Conservation (phyloP, 305 asterid genomes). For the Fraxinus latifolia region DNA sequence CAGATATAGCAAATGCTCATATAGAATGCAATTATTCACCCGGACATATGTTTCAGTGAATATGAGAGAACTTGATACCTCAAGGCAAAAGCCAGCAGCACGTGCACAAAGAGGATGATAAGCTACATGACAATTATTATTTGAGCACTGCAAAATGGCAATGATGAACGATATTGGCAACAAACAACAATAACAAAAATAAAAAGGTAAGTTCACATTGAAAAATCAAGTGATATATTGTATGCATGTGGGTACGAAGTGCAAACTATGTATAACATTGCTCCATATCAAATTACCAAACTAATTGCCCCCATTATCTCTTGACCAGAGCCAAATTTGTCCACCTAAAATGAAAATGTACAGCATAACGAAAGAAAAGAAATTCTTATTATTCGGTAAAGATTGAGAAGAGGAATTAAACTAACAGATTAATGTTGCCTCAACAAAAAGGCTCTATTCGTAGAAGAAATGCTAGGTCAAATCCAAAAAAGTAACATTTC, state of each 20-base stretch:
- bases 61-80: conserved; percentile 46
- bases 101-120: conserved; percentile 99
- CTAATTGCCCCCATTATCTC: conserved; percentile 10
- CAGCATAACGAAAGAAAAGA: not conserved
- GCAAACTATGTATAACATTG: not conserved
- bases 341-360: conserved; percentile 3
- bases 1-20: not conserved
- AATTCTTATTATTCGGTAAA: not conserved
- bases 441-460: not conserved
- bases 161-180: conserved; percentile 19
- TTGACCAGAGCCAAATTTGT: conserved; percentile 4
- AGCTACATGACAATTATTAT: conserved; percentile 73
- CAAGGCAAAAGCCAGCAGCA: conserved; percentile 96
- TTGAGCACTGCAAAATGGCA: conserved; percentile 72
- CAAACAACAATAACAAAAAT: not conserved
- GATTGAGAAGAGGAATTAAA: too few species aligned
- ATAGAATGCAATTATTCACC: conserved; percentile 9
- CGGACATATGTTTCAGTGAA: not conserved
- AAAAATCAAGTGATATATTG: not conserved
- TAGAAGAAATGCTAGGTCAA: too few species aligned
- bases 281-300: conserved; percentile 17
- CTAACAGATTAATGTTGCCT: not conserved
- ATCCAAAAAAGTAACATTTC: too few species aligned
- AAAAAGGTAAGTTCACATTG: not conserved
- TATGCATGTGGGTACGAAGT: conserved; percentile 3